A percentile compares a stretch with the other conserved stretches of the same genome.
Evolutionary conservation across 225 moss, liverwort and hornwort genomes (phyloP).

Genomic region (Lunularia cruciata): DNA sequence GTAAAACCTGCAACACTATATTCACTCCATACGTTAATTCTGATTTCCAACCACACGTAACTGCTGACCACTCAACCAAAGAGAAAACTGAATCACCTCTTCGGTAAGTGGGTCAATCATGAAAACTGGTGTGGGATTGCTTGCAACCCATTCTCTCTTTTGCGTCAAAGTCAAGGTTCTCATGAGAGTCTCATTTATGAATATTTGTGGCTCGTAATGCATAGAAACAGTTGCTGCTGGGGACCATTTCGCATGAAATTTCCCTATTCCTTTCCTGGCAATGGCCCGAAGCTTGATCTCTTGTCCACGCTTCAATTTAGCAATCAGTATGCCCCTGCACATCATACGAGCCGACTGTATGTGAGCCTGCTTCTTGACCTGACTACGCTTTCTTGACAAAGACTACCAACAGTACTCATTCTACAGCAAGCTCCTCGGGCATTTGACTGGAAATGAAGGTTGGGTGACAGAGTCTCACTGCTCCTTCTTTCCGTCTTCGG

Average conservation of each 20-base stretch:
- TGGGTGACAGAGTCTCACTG: neutral
- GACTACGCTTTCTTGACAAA: neutral
- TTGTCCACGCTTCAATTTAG: constrained; percentile 80
- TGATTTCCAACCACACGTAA: too few relatives aligned
- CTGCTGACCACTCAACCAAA: neutral
- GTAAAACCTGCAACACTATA: too few relatives aligned
- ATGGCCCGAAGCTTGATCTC: constrained; percentile 88
- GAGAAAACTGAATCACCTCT: constrained; percentile 47
- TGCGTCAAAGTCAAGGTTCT: constrained; percentile 64
- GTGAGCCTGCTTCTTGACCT: neutral
- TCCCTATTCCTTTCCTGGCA: constrained; percentile 90
- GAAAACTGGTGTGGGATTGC: constrained; percentile 86
- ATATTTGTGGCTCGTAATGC: constrained; percentile 83
- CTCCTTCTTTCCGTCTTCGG: constrained; percentile 7
- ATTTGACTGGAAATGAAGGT: neutral
- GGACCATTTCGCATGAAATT: constrained; percentile 97
- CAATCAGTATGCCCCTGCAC: constrained; percentile 81
- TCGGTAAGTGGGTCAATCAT: constrained; percentile 62
- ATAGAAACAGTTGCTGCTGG: constrained; percentile 87
- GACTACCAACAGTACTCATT: neutral
- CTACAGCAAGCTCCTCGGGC: neutral
- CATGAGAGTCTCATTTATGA: constrained; percentile 81
- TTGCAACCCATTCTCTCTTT: constrained; percentile 79
- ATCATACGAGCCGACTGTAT: neutral
- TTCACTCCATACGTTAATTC: too few relatives aligned